These are phyloP conservation scores for Alternaria sp. DNA, from an alignment of 2,329 filamentous ascomycete species.

Conservation along the genomic window DNA sequence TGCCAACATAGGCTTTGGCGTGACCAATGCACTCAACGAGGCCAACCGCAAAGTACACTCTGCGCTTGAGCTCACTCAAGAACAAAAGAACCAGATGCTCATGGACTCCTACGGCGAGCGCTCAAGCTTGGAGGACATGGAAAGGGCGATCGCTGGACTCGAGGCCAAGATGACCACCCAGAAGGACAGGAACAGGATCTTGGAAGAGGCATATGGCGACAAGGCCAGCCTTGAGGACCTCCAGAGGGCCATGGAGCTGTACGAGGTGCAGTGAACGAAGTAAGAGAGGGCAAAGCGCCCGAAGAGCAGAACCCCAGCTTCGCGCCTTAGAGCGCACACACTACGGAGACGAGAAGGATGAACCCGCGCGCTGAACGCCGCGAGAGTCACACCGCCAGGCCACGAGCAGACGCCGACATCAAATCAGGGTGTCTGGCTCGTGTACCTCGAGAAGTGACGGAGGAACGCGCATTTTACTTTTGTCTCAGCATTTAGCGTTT, in stretches of 20 bases:
- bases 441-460: constrained; percentile 17
- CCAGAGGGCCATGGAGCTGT: constrained; percentile 53
- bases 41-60: constrained; percentile 37
- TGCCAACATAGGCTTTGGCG: constrained; percentile 42
- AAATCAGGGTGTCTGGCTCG: background rate
- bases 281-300: background rate
- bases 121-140: constrained; percentile 43
- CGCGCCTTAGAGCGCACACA: constrained; percentile 3
- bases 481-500: background rate
- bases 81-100: constrained; percentile 39
- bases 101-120: constrained; percentile 42
- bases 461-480: constrained; percentile 5
- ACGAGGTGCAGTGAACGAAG: constrained; percentile 48
- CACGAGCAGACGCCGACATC: constrained; percentile 1
- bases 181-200: constrained; percentile 45
- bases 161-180: constrained; percentile 35
- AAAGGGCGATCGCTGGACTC: constrained; percentile 37
- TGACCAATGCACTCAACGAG: constrained; percentile 39
- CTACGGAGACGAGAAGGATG: constrained; percentile 2
- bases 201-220: constrained; percentile 57
- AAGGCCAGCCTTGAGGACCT: constrained; percentile 53
- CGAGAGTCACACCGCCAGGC: constrained; percentile 17
- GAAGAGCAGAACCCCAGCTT: constrained; percentile 12
- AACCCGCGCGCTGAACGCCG: constrained; percentile 16
- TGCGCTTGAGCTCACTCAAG: constrained; percentile 31